Percentiles rank a stretch among this genome's conserved stretches.
Conservation (phyloP, 768 basidiomycete genomes). For the Lentinula lateritia region DNA sequence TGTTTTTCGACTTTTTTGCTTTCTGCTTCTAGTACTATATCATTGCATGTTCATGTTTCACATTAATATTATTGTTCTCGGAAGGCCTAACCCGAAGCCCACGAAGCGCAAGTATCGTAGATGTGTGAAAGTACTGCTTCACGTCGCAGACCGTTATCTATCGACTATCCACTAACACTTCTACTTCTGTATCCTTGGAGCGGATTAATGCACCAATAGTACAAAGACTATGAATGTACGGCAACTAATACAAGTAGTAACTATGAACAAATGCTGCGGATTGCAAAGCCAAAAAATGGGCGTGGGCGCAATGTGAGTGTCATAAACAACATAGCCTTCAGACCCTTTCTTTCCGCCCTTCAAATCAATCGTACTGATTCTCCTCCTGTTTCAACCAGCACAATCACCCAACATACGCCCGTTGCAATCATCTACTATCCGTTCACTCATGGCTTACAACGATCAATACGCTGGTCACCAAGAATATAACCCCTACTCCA, state of each 20-base stretch:
- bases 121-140: no score
- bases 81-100: no score
- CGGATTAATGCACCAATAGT: no score
- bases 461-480: slow-evolving; percentile 44
- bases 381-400: not conserved
- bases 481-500: slow-evolving; percentile 42
- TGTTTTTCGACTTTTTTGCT: not conserved
- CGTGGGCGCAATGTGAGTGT: not conserved
- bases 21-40: not conserved
- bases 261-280: not conserved
- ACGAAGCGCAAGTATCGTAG: no score
- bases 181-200: no score
- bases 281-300: not conserved
- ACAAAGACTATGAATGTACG: no score
- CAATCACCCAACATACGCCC: not conserved
- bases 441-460: slow-evolving; percentile 41
- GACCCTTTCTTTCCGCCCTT: not conserved
- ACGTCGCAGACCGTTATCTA: no score
- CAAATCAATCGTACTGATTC: not conserved
- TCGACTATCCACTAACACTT: no score
- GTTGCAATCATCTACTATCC: not conserved
- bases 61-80: not conserved
- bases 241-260: not conserved
- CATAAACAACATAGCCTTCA: not conserved
- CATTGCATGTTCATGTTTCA: not conserved